Evolutionary conservation across 768 basidiomycete species (phyloP).

Genomic region (Butyriboletus loyo): DNA sequence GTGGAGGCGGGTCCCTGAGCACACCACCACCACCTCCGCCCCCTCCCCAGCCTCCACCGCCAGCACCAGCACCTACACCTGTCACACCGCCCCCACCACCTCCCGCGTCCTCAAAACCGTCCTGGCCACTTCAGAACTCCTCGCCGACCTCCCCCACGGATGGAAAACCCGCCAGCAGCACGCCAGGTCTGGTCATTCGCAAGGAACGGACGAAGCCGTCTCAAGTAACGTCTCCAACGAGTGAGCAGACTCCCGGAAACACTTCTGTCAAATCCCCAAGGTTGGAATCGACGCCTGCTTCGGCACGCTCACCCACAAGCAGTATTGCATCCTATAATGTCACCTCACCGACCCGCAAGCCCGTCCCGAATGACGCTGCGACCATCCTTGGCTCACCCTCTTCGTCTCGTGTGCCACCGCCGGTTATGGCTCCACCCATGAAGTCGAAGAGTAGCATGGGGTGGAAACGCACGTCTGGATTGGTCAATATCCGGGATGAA

Average conservation of each 20-base stretch:
- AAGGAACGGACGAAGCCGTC: conserved; percentile 45
- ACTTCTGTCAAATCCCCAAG: conserved; percentile 25
- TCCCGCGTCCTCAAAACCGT: conserved; percentile 34
- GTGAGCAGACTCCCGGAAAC: conserved; percentile 25
- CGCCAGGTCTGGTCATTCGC: conserved; percentile 44
- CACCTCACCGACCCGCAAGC: conserved; percentile 20
- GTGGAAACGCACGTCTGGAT: conserved; percentile 43
- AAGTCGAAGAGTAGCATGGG: conserved; percentile 36
- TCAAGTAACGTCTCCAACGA: conserved; percentile 20
- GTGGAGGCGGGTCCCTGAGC: conserved; percentile 38
- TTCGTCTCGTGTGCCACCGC: conserved; percentile 34
- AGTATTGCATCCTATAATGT: conserved; percentile 25
- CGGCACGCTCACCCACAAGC: conserved; percentile 21
- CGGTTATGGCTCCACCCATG: conserved; percentile 32
- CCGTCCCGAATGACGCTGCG: conserved; percentile 9
- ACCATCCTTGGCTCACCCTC: conserved; percentile 33
- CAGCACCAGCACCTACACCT: conserved; percentile 15
- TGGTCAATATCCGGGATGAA: conserved; percentile 69
- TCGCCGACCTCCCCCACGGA: conserved; percentile 29
- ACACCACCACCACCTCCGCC: conserved; percentile 25
- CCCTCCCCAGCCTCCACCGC: conserved; percentile 9
- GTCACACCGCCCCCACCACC: conserved; percentile 26
- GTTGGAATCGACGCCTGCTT: conserved; percentile 21
- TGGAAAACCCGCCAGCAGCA: conserved; percentile 18
- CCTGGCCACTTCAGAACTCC: conserved; percentile 47